A percentile compares a stretch with the other conserved stretches of the same genome.
These are phyloP conservation scores for Jacaranda copaia DNA, from an alignment of 257 asterid genomes.

Conservation along the genomic window DNA sequence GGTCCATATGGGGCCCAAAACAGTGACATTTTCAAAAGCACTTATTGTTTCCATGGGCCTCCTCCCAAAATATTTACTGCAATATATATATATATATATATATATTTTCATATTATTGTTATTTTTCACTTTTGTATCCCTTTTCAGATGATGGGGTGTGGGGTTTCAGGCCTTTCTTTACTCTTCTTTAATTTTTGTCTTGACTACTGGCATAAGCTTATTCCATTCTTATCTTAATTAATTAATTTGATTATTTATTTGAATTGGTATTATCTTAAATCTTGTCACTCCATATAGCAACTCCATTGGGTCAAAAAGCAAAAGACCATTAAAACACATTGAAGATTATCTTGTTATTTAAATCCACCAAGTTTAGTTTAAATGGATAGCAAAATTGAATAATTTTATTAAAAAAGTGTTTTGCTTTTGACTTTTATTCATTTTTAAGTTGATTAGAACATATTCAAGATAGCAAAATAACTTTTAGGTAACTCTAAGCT, in stretches of 20 bases:
- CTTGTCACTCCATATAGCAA: neutral
- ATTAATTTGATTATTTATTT: conserved; percentile 30
- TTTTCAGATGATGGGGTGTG: conserved; percentile 28
- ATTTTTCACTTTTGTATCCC: conserved; percentile 10
- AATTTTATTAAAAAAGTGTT: no score
- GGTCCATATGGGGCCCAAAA: conserved; percentile 37
- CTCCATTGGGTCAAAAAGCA: neutral
- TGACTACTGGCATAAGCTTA: neutral
- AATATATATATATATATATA: neutral
- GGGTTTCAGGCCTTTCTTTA: conserved; percentile 9
- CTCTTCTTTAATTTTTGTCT: conserved; percentile 16
- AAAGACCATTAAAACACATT: no score
- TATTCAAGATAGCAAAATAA: no score
- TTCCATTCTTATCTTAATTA: conserved; percentile 2
- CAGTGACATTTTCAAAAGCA: conserved; percentile 24
- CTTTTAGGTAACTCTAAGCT: no score
- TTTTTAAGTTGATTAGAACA: no score
- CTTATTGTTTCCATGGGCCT: conserved; percentile 34
- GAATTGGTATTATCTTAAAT: neutral
- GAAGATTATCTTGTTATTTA: no score
- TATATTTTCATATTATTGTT: neutral
- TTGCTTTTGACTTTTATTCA: no score
- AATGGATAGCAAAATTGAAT: no score
- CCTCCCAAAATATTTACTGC: conserved; percentile 33
- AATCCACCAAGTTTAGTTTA: no score